Percentiles rank a stretch among this genome's conserved stretches.
Conservation (phyloP, 2,329 filamentous ascomycete species). For the Pseudogymnoascus sp. region DNA sequence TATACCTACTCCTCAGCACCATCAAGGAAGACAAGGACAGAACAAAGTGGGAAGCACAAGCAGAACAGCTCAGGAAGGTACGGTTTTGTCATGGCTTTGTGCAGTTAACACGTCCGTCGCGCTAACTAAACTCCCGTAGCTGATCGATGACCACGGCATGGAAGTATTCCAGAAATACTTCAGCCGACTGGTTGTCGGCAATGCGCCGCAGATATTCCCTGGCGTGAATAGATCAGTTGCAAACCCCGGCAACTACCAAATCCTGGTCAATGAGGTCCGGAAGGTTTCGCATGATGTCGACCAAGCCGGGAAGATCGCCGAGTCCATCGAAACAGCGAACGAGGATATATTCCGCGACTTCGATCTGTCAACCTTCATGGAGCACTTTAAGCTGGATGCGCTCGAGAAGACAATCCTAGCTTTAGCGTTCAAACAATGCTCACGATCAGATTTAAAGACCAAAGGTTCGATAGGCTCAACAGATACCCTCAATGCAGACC, state of each 20-base stretch:
- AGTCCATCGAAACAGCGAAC: conserved; percentile 82
- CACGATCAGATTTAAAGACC: conserved; percentile 71
- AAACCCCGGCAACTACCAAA: conserved; percentile 73
- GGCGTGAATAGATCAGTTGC: conserved; percentile 65
- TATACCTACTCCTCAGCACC: conserved; percentile 87
- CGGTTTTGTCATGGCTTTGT: conserved; percentile 23
- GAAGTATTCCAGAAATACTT: conserved; percentile 97
- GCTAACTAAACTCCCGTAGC: conserved; percentile 41
- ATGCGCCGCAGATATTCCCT: conserved; percentile 86
- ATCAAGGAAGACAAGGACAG: conserved; percentile 91
- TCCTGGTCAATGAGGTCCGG: conserved; percentile 75
- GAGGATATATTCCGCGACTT: conserved; percentile 95
- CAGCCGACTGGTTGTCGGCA: conserved; percentile 81
- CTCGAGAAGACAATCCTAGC: conserved; percentile 81
- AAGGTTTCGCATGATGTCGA: conserved; percentile 75
- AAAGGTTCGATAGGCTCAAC: conserved; percentile 58
- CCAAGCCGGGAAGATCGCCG: conserved; percentile 84
- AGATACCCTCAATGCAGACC: background rate
- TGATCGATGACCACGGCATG: conserved; percentile 98
- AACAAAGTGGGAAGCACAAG: conserved; percentile 83
- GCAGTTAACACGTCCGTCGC: conserved; percentile 12
- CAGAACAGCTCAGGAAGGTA: conserved; percentile 88
- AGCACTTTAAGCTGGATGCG: conserved; percentile 89
- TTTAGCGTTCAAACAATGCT: conserved; percentile 78
- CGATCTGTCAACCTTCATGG: conserved; percentile 89